These are phyloP conservation scores for Sclerotinia trifoliorum DNA, from an alignment of 2,329 filamentous ascomycete species.

Conservation along the genomic window DNA sequence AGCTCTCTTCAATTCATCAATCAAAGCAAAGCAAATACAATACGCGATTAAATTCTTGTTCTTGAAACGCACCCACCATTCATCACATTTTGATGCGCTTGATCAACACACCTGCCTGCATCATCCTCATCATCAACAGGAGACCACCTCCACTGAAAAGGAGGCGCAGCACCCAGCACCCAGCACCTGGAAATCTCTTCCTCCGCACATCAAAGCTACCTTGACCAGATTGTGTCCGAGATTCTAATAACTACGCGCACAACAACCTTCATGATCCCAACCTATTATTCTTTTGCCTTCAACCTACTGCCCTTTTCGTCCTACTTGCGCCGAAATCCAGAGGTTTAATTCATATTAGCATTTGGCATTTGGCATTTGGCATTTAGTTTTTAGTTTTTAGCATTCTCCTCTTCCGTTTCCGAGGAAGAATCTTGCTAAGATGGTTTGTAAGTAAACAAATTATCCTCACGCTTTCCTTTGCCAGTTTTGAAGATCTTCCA, in stretches of 20 bases:
- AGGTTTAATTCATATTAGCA: neutral
- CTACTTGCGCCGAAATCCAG: neutral
- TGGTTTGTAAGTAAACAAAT: conserved; percentile 30
- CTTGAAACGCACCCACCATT: neutral
- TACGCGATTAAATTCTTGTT: neutral
- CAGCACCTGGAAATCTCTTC: neutral
- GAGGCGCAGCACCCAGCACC: conserved; percentile 15
- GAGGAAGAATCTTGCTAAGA: conserved; percentile 23
- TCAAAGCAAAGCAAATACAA: neutral
- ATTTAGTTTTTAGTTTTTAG: neutral
- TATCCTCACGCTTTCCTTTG: conserved; percentile 25
- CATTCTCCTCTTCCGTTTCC: neutral
- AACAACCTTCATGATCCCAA: conserved; percentile 12
- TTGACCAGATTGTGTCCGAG: neutral
- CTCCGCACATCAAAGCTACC: neutral
- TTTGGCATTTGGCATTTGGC: neutral
- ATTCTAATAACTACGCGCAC: conserved; percentile 11
- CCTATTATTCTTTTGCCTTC: neutral
- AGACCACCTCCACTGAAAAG: conserved; percentile 16
- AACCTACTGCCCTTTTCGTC: conserved; percentile 1
- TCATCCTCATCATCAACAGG: neutral
- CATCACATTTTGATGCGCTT: neutral
- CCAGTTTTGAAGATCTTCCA: conserved; percentile 23
- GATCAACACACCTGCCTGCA: neutral
- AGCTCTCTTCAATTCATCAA: neutral